Conservation (phyloP, 345 rosid genomes). For the Ceriops decandra region DNA sequence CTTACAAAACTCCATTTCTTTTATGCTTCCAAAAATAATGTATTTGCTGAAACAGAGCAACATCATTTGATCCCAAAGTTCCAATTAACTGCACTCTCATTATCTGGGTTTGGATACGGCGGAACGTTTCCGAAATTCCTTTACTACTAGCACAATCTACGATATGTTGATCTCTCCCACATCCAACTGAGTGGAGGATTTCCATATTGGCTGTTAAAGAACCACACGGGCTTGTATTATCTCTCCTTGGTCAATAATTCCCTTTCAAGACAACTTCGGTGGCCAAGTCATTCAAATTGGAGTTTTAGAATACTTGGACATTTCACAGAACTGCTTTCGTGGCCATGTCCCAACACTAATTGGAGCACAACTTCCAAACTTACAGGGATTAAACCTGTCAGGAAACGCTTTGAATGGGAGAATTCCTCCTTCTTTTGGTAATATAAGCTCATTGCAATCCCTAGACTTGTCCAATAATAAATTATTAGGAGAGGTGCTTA, state of each 20-base stretch:
- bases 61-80: no score
- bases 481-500: constrained; percentile 13
- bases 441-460: background rate
- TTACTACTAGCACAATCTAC: constrained; percentile 6
- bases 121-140: constrained; percentile 10
- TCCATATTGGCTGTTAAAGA: constrained; percentile 30
- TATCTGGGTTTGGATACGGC: no score
- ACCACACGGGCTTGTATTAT: constrained; percentile 1
- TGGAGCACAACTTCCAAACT: constrained; percentile 11
- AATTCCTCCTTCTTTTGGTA: constrained; percentile 23
- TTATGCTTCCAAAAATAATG: no score
- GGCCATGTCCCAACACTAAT: constrained; percentile 15
- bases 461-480: constrained; percentile 26
- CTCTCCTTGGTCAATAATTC: background rate
- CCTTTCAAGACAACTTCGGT: constrained; percentile 5
- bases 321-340: background rate
- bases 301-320: background rate
- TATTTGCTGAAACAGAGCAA: no score
- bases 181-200: constrained; percentile 1
- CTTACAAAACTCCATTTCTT: no score
- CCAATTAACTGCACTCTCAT: no score
- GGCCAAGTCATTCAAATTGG: background rate
- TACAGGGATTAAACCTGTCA: background rate
- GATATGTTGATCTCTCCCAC: background rate
- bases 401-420: constrained; percentile 13